Evolutionary conservation across 2,329 filamentous ascomycete species (phyloP).

Genomic region (Xenosphaeropsis pyriputrescens): DNA sequence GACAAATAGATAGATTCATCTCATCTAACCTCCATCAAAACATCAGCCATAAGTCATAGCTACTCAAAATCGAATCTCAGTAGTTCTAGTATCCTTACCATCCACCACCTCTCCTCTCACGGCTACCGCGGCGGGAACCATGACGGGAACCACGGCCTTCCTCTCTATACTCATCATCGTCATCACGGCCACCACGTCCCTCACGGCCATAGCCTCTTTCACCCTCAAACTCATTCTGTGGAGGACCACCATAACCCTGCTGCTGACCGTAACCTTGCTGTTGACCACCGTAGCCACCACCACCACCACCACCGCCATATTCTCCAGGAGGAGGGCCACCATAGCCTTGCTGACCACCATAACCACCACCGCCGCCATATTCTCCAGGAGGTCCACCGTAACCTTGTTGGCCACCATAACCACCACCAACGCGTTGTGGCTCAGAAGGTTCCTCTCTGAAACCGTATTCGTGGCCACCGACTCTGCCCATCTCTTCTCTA

Average conservation of each 20-base stretch:
- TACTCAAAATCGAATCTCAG: too few relatives aligned
- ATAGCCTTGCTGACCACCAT: slow-evolving; percentile 8
- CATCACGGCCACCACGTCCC: slow-evolving; percentile 4
- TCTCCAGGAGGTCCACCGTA: slow-evolving; percentile 7
- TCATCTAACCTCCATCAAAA: too few relatives aligned
- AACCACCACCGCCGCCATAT: slow-evolving; percentile 4
- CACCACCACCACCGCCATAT: slow-evolving; percentile 10
- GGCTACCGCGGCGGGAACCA: too few relatives aligned
- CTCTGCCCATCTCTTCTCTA: slow-evolving; percentile 3
- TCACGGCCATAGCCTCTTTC: slow-evolving; percentile 2
- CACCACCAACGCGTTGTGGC: slow-evolving; percentile 1
- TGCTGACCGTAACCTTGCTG: too few relatives aligned
- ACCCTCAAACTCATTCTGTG: too few relatives aligned
- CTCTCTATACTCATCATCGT: slow-evolving; percentile 4
- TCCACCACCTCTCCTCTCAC: too few relatives aligned
- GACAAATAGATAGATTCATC: too few relatives aligned
- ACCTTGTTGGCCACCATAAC: slow-evolving; percentile 6
- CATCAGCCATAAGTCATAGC: too few relatives aligned
- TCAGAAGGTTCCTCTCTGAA: slow-evolving; percentile 2
- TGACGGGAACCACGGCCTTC: slow-evolving; percentile 1
- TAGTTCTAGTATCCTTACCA: too few relatives aligned
- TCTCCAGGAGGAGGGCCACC: slow-evolving; percentile 7
- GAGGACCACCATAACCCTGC: too few relatives aligned
- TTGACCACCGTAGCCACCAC: slow-evolving; percentile 6
- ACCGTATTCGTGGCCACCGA: slow-evolving; percentile 2